Evolutionary conservation across 2,329 filamentous ascomycete species (phyloP).

Genomic region (Fusarium haematococcum): DNA sequence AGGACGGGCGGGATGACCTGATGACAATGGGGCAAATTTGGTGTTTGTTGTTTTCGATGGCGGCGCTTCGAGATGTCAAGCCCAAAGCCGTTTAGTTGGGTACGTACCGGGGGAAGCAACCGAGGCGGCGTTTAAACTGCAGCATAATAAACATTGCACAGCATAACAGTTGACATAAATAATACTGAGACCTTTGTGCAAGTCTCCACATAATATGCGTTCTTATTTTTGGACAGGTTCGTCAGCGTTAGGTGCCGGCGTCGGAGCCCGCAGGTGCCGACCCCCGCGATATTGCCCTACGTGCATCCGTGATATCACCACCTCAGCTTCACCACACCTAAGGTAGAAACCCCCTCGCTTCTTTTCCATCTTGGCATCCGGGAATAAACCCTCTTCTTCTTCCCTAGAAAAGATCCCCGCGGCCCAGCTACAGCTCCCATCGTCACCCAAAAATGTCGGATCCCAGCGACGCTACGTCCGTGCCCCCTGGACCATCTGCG

Average conservation of each 20-base stretch:
- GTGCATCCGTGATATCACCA: slow-evolving; percentile 1
- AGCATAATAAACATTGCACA: background rate
- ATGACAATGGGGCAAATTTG: background rate
- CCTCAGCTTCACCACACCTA: background rate
- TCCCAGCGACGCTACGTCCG: background rate
- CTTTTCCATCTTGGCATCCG: background rate
- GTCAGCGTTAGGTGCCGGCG: background rate
- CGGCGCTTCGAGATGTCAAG: background rate
- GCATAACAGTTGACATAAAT: background rate
- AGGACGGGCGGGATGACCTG: background rate
- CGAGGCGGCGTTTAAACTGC: background rate
- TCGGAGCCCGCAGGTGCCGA: background rate
- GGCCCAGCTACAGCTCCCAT: background rate
- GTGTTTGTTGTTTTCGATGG: slow-evolving; percentile 1
- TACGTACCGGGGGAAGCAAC: background rate
- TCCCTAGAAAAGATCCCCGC: background rate
- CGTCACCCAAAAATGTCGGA: background rate
- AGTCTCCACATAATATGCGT: background rate
- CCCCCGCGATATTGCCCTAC: background rate
- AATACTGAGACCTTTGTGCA: background rate
- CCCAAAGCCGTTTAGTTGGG: background rate
- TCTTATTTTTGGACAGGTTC: background rate
- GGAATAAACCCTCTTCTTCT: background rate
- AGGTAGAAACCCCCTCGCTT: background rate
- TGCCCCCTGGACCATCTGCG: background rate